phyloP scores from a whole-genome alignment of 1,139 yeast species.

The Magnusiomyces sp. region DNA sequence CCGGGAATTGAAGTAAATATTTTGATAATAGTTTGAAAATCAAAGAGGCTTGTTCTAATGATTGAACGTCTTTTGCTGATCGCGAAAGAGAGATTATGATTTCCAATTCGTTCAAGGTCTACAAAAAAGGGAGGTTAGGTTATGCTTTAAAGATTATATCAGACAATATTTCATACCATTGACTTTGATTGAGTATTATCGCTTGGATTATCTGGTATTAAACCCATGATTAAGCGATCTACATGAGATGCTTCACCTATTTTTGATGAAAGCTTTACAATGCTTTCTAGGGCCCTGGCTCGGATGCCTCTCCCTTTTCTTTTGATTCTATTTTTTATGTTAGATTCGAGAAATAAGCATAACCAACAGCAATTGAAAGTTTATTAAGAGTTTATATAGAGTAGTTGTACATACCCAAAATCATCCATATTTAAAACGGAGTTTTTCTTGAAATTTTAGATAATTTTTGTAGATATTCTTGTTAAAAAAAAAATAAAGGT shows the following conservation, averaged over 20 bases:
- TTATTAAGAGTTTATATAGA: neutral
- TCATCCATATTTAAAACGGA: slow-evolving; percentile 22
- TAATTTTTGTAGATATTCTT: neutral
- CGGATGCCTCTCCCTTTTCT: slow-evolving; percentile 36
- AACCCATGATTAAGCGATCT: slow-evolving; percentile 20
- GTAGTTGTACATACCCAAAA: slow-evolving; percentile 23
- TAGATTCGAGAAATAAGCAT: neutral
- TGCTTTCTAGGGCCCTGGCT: slow-evolving; percentile 49
- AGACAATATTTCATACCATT: too few species aligned
- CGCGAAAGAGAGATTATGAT: slow-evolving; percentile 58
- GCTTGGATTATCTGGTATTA: slow-evolving; percentile 7
- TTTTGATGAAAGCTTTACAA: slow-evolving; percentile 35
- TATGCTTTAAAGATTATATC: neutral
- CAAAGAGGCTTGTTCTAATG: slow-evolving; percentile 41
- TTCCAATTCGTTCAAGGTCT: slow-evolving; percentile 52
- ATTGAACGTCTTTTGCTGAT: slow-evolving; percentile 39
- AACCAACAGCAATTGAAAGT: slow-evolving; percentile 1
- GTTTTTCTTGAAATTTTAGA: neutral
- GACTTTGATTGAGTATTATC: too few species aligned
- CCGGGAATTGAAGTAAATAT: slow-evolving; percentile 53
- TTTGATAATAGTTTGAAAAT: slow-evolving; percentile 47
- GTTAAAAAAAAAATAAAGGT: neutral
- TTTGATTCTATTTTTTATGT: slow-evolving; percentile 19
- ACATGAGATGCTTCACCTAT: slow-evolving; percentile 16
- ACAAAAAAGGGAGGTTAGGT: slow-evolving; percentile 4